A percentile compares a stretch with the other conserved stretches of the same genome.
These are phyloP conservation scores for Aspergillus kassunensis DNA, from an alignment of 495 filamentous ascomycete species.

Conservation along the genomic window DNA sequence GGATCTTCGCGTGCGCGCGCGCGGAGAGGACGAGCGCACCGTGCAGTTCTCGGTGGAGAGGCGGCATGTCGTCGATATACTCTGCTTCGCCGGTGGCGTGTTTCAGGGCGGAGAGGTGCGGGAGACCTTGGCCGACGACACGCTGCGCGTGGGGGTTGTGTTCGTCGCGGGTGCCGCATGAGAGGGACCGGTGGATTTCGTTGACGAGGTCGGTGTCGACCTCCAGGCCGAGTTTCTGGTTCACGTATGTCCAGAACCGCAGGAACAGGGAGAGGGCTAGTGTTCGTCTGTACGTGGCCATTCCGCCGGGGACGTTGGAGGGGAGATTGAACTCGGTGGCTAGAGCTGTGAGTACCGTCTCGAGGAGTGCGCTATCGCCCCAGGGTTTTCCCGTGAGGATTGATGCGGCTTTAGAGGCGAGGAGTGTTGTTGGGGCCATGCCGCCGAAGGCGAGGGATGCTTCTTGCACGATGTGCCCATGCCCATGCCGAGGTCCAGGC, in stretches of 20 bases:
- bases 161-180: constrained; percentile 49
- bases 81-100: constrained; percentile 91
- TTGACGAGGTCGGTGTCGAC: constrained; percentile 46
- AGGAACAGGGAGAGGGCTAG: constrained; percentile 84
- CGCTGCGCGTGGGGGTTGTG: constrained; percentile 53
- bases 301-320: constrained; percentile 86
- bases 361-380: constrained; percentile 70
- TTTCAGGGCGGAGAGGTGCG: constrained; percentile 87
- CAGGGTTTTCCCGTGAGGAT: constrained; percentile 71
- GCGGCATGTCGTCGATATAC: constrained; percentile 92
- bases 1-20: constrained; percentile 81
- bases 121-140: constrained; percentile 72
- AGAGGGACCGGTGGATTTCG: constrained; percentile 57
- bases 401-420: constrained; percentile 65
- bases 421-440: constrained; percentile 83
- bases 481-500: no score
- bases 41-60: constrained; percentile 79
- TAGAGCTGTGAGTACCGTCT: constrained; percentile 75
- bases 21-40: constrained; percentile 82
- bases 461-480: constrained; percentile 53
- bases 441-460: constrained; percentile 83
- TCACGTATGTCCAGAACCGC: constrained; percentile 72
- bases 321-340: constrained; percentile 76
- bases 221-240: constrained; percentile 44
- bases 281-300: constrained; percentile 93